Evolutionary conservation across 2,329 filamentous ascomycete species (phyloP).

Genomic region (Penicillium sp.): DNA sequence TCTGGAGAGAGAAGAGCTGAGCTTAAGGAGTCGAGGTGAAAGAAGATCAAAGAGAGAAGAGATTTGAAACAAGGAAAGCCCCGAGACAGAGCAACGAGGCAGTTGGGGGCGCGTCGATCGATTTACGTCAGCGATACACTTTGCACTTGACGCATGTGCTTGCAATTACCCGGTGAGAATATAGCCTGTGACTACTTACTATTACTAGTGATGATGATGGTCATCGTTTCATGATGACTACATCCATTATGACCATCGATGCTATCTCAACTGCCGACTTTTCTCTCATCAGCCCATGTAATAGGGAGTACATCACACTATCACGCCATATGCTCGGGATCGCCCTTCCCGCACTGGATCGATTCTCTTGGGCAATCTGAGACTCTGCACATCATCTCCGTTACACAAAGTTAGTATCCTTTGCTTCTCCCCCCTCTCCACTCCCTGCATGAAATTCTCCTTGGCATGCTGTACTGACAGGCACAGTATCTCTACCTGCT

Average conservation of each 20-base stretch:
- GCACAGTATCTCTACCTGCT: too few species aligned
- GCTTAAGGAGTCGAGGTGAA: background rate
- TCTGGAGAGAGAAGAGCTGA: background rate
- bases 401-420: too few species aligned
- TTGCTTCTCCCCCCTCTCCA: background rate
- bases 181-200: too few species aligned
- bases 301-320: too few species aligned
- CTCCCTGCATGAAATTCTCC: background rate
- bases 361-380: conserved; percentile 14
- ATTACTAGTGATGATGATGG: too few species aligned
- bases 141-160: background rate
- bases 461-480: too few species aligned
- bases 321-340: conserved; percentile 30
- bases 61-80: too few species aligned
- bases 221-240: too few species aligned
- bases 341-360: conserved; percentile 21
- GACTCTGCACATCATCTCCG: conserved; percentile 8
- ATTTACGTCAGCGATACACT: background rate
- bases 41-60: background rate
- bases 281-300: background rate
- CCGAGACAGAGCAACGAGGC: too few species aligned
- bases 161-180: too few species aligned
- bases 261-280: too few species aligned
- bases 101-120: background rate
- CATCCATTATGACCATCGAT: too few species aligned